Evolutionary conservation across 352 stramenopile species (phyloP).

Genomic region (Pseudoperonospora humuli): DNA sequence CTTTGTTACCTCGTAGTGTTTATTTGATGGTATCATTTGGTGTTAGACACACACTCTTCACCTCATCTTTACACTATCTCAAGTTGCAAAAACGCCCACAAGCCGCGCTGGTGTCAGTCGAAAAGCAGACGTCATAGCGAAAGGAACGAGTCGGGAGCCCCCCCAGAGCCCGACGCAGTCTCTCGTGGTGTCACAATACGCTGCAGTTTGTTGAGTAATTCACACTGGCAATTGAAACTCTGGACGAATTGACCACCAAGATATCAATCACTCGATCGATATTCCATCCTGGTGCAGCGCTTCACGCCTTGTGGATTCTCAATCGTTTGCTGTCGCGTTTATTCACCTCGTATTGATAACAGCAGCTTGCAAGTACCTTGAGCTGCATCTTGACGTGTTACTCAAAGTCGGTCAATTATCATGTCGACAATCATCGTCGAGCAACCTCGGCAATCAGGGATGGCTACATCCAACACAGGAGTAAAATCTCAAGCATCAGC

Average conservation of each 20-base stretch:
- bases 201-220: neutral
- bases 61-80: neutral
- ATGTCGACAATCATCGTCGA: slow-evolving; percentile 30
- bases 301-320: slow-evolving; percentile 10
- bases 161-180: slow-evolving; percentile 1
- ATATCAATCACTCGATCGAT: too few relatives aligned
- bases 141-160: too few relatives aligned
- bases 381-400: neutral
- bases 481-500: slow-evolving; percentile 5
- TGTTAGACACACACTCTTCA: too few relatives aligned
- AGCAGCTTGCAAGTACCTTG: neutral
- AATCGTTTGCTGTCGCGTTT: slow-evolving; percentile 6
- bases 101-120: too few relatives aligned
- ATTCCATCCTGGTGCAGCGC: slow-evolving; percentile 5
- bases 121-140: slow-evolving; percentile 24
- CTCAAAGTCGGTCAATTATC: neutral
- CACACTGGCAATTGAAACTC: too few relatives aligned
- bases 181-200: slow-evolving; percentile 7
- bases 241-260: too few relatives aligned
- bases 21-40: too few relatives aligned
- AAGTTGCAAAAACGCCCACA: too few relatives aligned
- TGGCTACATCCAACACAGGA: slow-evolving; percentile 17
- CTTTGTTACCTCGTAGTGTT: too few relatives aligned
- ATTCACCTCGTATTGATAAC: neutral
- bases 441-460: slow-evolving; percentile 17